Evolutionary conservation across 2,329 filamentous ascomycete species (phyloP), one percentile per base, ranked within the genome.

Genomic region (Colletotrichum lini): DNA sequence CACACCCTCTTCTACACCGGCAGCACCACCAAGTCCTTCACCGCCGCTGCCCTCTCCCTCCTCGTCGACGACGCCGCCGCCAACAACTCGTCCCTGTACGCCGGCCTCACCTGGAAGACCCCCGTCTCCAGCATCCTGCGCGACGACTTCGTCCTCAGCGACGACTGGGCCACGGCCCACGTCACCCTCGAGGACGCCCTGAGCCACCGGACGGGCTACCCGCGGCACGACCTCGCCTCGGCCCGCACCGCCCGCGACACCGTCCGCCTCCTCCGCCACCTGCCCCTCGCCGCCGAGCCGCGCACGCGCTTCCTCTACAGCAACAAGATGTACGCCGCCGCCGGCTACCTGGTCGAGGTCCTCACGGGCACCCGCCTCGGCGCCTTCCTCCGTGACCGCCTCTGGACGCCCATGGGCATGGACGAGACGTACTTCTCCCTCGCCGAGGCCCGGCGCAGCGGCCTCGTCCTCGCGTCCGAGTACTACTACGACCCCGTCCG

Each of bases 1-100:
- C 79, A 85, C 40, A 90, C 88, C 0, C 80, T 90, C 3, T 90
- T 87, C 79, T 88, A 86, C 69, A 82, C 82, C 2, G 89, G 84
- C 2, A 89, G 87, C 52, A 89, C 84, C 1, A 89, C 87, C 23
- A 91, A 91, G 76, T 85, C 87, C 2, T 84, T 88, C 57, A 86
- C 84, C 0, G 83, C 85, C 1, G 87, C 87, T 1, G 81, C 82
- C 0, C 76, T 90, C 1, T 82, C 85, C 1, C 76, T 88, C 2
- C 82, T 90, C 9, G 79, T 89, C 7, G 82, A 83, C n/a, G 80
- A 85, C 26, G 26, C 3, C 9, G 23, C 64, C 12, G 58, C 38
- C 9, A 40, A 47, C 2, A 80, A 85, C 9, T 35, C 57, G 2
- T 67, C 54, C 13, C 26, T 35, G 1, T 80, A 84, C 56, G 77